These are phyloP conservation scores for Cyberlindnera nakhonratchasimensis DNA, from an alignment of 805 yeast species.

Conservation along the genomic window DNA sequence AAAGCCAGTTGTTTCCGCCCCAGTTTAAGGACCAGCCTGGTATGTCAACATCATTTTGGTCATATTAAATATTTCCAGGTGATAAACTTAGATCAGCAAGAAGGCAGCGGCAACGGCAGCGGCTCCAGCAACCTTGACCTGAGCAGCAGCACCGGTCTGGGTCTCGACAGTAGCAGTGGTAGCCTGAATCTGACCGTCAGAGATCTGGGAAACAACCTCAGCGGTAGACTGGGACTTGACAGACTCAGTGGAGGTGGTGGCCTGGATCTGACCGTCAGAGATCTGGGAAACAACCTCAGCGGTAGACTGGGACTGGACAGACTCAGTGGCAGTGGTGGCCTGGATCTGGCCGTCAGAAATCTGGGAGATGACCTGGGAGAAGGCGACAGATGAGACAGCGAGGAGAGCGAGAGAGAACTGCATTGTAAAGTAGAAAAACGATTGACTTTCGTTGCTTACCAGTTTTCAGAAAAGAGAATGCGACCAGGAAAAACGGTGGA, in stretches of 20 bases:
- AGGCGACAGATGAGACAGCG: conserved; percentile 20
- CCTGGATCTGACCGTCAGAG: conserved; percentile 32
- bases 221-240: conserved; percentile 39
- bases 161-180: conserved; percentile 31
- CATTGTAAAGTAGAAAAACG: conserved; percentile 15
- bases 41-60: too few relatives aligned
- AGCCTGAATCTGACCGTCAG: conserved; percentile 43
- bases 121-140: conserved; percentile 20
- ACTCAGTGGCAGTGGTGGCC: conserved; percentile 11
- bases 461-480: background rate
- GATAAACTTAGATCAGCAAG: conserved; percentile 21
- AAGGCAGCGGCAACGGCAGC: conserved; percentile 25
- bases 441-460: conserved; percentile 3
- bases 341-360: conserved; percentile 46
- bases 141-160: conserved; percentile 24
- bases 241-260: conserved; percentile 29
- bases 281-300: conserved; percentile 28
- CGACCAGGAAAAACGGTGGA: too few relatives aligned
- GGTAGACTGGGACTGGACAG: conserved; percentile 29
- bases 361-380: conserved; percentile 32
- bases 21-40: too few relatives aligned
- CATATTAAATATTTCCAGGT: background rate
- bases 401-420: conserved; percentile 20
- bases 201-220: conserved; percentile 46
- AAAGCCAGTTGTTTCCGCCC: too few relatives aligned